Evolutionary conservation across 192 early-diverging fungal genomes (phyloP).

Genomic region (Umbelopsis sp.): DNA sequence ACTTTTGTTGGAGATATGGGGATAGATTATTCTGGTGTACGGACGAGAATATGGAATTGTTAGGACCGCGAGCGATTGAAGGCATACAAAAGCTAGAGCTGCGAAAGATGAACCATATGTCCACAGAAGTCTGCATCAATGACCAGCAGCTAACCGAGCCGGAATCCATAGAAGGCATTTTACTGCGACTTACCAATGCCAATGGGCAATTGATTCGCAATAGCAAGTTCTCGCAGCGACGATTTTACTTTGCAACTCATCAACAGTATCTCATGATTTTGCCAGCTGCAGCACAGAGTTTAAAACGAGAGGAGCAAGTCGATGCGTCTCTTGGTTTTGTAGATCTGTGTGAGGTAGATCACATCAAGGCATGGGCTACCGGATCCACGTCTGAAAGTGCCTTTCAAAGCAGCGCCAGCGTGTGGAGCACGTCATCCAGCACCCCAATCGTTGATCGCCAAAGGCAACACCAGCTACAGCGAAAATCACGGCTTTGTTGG

Average conservation of each 20-base stretch:
- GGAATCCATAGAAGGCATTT: background rate
- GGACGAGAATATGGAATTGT: background rate
- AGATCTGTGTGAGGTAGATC: background rate
- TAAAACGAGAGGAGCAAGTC: background rate
- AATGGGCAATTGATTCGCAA: background rate
- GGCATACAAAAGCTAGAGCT: background rate
- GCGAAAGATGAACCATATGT: background rate
- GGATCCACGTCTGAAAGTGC: background rate
- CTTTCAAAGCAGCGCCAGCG: background rate
- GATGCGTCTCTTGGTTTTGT: background rate
- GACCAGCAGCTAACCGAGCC: background rate
- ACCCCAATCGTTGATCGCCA: background rate
- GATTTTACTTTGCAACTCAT: background rate
- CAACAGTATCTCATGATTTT: background rate
- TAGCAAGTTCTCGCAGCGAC: background rate
- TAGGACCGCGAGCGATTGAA: background rate
- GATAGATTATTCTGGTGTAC: background rate
- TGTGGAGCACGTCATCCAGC: background rate
- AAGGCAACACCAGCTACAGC: background rate
- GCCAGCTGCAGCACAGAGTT: background rate
- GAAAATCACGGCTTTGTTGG: background rate
- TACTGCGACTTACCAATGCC: constrained; percentile 8
- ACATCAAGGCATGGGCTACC: background rate
- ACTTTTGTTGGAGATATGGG: background rate
- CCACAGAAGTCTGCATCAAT: background rate